A percentile compares a stretch with the other conserved stretches of the same genome.
Evolutionary conservation across 257 asterid species (phyloP).

Genomic region (Mentha longifolia): DNA sequence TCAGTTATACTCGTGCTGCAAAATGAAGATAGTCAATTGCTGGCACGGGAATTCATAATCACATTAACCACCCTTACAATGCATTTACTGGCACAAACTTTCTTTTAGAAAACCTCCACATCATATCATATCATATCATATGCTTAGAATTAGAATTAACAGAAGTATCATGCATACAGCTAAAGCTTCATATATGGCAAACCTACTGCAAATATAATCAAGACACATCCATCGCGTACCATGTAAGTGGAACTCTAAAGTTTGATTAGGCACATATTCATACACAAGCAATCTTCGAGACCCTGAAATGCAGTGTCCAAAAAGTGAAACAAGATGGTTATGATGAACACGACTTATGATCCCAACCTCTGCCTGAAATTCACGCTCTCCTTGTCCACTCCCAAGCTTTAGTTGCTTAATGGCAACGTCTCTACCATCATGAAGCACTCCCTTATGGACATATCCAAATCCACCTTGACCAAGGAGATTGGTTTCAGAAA

Average conservation of each 20-base stretch:
- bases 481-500: constrained; percentile 64
- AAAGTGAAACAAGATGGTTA: constrained; percentile 70
- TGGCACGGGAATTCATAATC: no score
- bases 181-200: constrained; percentile 11
- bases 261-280: constrained; percentile 74
- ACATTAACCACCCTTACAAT: constrained; percentile 12
- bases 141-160: not conserved
- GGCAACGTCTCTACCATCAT: constrained; percentile 79
- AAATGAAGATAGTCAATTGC: no score
- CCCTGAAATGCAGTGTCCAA: constrained; percentile 86
- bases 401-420: constrained; percentile 77
- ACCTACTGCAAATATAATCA: constrained; percentile 8
- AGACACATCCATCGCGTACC: constrained; percentile 60
- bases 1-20: no score
- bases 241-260: constrained; percentile 87
- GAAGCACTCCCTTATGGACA: constrained; percentile 81
- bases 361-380: constrained; percentile 94
- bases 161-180: not conserved
- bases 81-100: constrained; percentile 3
- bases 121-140: no score
- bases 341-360: constrained; percentile 82
- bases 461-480: constrained; percentile 95
- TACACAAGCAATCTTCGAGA: constrained; percentile 78
- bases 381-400: constrained; percentile 96
- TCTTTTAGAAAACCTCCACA: not conserved